phyloP scores from a whole-genome alignment of 805 yeast genomes.

The Lipomyces spencermartinsiae region DNA sequence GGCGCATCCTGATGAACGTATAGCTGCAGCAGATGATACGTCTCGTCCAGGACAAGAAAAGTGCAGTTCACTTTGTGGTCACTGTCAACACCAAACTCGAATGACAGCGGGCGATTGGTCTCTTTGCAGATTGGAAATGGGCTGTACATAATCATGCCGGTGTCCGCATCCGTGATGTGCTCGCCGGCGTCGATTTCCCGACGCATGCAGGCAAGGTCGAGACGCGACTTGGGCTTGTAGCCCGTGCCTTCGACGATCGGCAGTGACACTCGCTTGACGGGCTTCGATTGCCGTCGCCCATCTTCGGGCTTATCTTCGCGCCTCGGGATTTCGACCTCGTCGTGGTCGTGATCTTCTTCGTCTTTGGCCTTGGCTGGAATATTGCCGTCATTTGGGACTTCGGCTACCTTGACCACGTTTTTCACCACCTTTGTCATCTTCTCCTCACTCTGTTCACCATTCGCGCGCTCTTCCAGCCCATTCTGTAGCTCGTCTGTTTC shows the following conservation, averaged over 20 bases:
- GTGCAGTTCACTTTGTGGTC: slow-evolving; percentile 64
- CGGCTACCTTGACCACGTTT: slow-evolving; percentile 11
- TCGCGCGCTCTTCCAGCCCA: neutral
- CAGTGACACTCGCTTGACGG: slow-evolving; percentile 11
- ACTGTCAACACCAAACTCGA: slow-evolving; percentile 56
- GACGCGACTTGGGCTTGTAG: slow-evolving; percentile 2
- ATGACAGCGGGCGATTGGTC: slow-evolving; percentile 63
- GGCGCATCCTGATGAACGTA: slow-evolving; percentile 82
- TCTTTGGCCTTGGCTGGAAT: neutral
- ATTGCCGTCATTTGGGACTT: neutral
- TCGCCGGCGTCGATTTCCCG: slow-evolving; percentile 79
- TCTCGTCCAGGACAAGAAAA: slow-evolving; percentile 63
- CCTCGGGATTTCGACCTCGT: neutral
- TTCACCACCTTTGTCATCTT: neutral
- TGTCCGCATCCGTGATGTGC: slow-evolving; percentile 65
- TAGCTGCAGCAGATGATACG: slow-evolving; percentile 74
- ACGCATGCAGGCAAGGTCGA: slow-evolving; percentile 59
- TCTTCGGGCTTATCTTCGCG: neutral
- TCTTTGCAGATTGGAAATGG: slow-evolving; percentile 70
- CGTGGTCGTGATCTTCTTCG: neutral
- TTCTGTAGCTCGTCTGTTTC: slow-evolving; percentile 14
- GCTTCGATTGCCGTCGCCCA: neutral
- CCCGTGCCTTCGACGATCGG: slow-evolving; percentile 19
- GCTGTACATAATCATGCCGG: slow-evolving; percentile 61
- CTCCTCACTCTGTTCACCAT: slow-evolving; percentile 6